phyloP scores from a whole-genome alignment of 1,139 yeast genomes.

The Keqinozyma sinolaborantium region DNA sequence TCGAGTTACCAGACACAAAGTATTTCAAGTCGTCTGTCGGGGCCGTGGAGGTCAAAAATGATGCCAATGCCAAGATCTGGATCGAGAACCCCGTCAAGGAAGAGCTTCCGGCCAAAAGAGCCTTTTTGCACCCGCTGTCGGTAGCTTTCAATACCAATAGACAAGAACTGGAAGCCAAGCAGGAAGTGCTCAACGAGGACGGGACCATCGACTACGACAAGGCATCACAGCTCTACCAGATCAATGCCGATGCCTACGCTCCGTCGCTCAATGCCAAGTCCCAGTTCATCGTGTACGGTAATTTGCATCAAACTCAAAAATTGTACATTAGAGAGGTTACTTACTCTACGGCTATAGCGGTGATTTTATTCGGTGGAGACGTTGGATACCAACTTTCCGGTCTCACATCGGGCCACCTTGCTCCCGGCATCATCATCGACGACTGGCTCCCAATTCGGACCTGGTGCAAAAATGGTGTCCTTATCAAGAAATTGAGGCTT shows the following conservation, averaged over 20 bases:
- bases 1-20: constrained; percentile 79
- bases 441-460: constrained; percentile 81
- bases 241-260: constrained; percentile 35
- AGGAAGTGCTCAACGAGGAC: constrained; percentile 32
- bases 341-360: constrained; percentile 69
- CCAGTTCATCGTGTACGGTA: constrained; percentile 53
- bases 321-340: constrained; percentile 72
- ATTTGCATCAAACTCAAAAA: constrained; percentile 63
- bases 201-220: constrained; percentile 30
- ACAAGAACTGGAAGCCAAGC: constrained; percentile 14
- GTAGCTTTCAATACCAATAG: constrained; percentile 47
- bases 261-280: constrained; percentile 27
- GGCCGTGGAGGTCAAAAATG: constrained; percentile 79
- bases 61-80: constrained; percentile 70
- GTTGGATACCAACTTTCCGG: constrained; percentile 62
- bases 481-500: constrained; percentile 64
- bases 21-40: constrained; percentile 71
- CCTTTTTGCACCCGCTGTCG: constrained; percentile 84
- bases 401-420: constrained; percentile 32
- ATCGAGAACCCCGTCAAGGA: constrained; percentile 20
- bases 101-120: constrained; percentile 55
- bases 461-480: constrained; percentile 92
- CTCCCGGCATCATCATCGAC: constrained; percentile 69
- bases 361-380: constrained; percentile 76
- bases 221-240: constrained; percentile 23